Evolutionary conservation across 345 rosid species (phyloP).

Genomic region (Microcos paniculata): DNA sequence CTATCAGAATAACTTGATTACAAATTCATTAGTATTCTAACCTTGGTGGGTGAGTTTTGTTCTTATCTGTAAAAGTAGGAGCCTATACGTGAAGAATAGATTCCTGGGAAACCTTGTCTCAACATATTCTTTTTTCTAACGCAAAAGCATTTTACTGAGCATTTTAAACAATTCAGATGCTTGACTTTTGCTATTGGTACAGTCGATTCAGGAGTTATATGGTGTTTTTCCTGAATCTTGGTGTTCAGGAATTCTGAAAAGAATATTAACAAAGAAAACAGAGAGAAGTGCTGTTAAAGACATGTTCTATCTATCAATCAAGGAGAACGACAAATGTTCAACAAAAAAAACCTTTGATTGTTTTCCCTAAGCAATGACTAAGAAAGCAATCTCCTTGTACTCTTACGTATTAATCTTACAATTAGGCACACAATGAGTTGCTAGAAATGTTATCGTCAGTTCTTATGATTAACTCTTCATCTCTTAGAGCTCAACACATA

Average conservation of each 20-base stretch:
- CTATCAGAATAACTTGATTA: background rate
- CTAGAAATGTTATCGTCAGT: background rate
- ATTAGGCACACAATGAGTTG: no score
- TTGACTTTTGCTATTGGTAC: background rate
- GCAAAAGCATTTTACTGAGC: background rate
- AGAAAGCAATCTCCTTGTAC: no score
- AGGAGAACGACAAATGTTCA: no score
- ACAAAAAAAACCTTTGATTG: no score
- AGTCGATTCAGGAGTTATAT: background rate
- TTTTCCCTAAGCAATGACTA: no score
- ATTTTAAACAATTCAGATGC: background rate
- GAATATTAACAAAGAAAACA: background rate
- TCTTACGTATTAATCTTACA: no score
- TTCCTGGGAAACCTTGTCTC: background rate
- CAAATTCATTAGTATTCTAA: background rate
- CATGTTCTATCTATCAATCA: background rate
- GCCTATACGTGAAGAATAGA: conserved; percentile 4
- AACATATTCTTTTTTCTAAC: background rate
- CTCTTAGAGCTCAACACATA: background rate
- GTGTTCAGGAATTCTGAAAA: background rate
- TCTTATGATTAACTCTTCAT: background rate
- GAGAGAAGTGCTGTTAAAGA: background rate
- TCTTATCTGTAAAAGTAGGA: background rate
- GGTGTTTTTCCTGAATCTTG: background rate
- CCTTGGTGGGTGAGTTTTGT: background rate